Base-by-base conservation (phyloP, 305 asterid genomes). In the Rubia peregrina region DNA sequence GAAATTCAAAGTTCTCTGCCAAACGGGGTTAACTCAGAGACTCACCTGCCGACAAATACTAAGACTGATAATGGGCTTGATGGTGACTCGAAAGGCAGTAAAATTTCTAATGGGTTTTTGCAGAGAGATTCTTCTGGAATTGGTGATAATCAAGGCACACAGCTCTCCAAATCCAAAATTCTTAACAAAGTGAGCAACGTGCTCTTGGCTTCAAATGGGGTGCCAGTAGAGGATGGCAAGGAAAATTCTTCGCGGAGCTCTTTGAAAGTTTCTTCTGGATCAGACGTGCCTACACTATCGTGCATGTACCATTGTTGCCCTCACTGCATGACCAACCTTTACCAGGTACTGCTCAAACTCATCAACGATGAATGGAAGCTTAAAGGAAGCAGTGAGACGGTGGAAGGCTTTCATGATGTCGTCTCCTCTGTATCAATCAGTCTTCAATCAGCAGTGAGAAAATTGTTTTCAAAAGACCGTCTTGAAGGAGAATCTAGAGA, bases 321-420 rank as follows among this genome's bases (percentile, higher is more conserved):
- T 56, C 82, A 80, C 53, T 95, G 98, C 78, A 67, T 85, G 41
- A 68, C 60, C 79, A 86, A 83, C 75, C 96, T 95, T 66, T 83
- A 74, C 38, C 75, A 74, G 73, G 60, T 80, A 70, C 66, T 91
- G 74, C 83, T 76, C 61, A 80, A 71, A 67, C 71, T 81, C 67
- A 73, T 90, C 69, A 78, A 73, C 36, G 9, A 43, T 5, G 82
- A 85, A 79, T 83, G 86, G 90, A 78, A 63, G 61, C 73, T 61
- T 33, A 71, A 73, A 73, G 82, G 82, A 71, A 77, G 68, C 21
- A 78, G 75, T 65, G 80, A 83, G 59, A 78, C 82, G 6, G 72
- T 85, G 1, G 97, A 91, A 69, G 98, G 86, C 57, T 81, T 85
- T 76, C 86, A 91, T 60, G 98, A 95, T 77, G 79, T 88, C 68